Conservation (phyloP, 2,329 filamentous ascomycete species). For the Trichoderma breve region DNA sequence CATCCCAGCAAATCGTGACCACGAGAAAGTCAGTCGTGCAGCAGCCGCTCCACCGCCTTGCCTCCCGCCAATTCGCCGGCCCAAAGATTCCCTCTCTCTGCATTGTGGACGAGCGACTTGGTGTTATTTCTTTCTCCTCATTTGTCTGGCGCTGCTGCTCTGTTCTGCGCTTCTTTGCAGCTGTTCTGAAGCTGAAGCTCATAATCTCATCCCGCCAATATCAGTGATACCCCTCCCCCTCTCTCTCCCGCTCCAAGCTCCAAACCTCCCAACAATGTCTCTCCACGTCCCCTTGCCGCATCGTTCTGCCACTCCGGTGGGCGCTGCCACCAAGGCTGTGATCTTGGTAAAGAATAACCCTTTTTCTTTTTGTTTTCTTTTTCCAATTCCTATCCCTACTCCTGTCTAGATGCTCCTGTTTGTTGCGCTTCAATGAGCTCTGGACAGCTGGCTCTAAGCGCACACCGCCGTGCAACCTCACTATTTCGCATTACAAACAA, state of each 20-base stretch:
- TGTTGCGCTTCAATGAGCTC: not conserved
- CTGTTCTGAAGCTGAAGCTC: not conserved
- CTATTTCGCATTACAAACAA: not conserved
- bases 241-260: not conserved
- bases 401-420: not conserved
- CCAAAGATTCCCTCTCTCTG: not conserved
- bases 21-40: constrained; percentile 2
- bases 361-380: not conserved
- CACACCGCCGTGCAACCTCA: not conserved
- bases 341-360: constrained; percentile 66
- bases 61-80: constrained; percentile 15
- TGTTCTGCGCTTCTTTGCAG: not conserved
- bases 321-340: constrained; percentile 81
- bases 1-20: constrained; percentile 1
- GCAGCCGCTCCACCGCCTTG: constrained; percentile 17
- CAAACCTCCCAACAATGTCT: constrained; percentile 38
- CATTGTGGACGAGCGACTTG: not conserved
- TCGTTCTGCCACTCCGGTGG: constrained; percentile 41
- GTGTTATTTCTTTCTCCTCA: not conserved
- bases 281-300: constrained; percentile 56
- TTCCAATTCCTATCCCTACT: not conserved
- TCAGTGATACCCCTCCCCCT: constrained; percentile 8
- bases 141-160: not conserved
- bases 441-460: not conserved
- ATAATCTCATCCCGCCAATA: not conserved